phyloP scores from a whole-genome alignment of 1,284 basidiomycete species.

The Moesziomyces sp. region DNA sequence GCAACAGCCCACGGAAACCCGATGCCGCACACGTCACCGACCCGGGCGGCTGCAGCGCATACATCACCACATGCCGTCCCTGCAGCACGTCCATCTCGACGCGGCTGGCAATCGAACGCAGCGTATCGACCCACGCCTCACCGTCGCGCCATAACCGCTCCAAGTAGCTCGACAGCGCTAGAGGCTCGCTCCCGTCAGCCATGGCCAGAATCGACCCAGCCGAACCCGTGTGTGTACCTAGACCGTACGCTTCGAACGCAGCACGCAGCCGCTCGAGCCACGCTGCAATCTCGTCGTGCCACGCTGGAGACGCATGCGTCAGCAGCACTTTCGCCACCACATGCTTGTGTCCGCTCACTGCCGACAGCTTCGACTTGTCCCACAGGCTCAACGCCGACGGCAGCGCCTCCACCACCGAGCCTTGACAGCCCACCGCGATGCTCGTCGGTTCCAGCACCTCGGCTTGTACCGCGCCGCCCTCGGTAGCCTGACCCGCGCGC shows the following conservation, averaged over 20 bases:
- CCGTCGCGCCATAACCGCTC: constrained; percentile 30
- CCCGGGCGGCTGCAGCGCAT: constrained; percentile 34
- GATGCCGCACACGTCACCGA: constrained; percentile 12
- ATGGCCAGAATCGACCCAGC: constrained; percentile 31
- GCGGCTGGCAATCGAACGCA: constrained; percentile 40
- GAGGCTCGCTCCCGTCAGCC: constrained; percentile 27
- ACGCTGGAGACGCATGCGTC: constrained; percentile 31
- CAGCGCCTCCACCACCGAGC: constrained; percentile 39
- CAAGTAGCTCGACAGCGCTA: constrained; percentile 38
- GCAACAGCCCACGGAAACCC: constrained; percentile 31
- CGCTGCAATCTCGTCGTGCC: constrained; percentile 41
- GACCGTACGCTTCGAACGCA: constrained; percentile 42
- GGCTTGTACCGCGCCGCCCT: neutral
- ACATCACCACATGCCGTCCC: constrained; percentile 51
- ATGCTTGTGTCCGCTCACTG: constrained; percentile 53
- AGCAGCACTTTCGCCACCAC: constrained; percentile 52
- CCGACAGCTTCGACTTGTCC: constrained; percentile 59
- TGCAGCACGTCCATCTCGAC: constrained; percentile 29
- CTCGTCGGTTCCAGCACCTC: constrained; percentile 49
- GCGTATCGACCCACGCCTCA: constrained; percentile 46
- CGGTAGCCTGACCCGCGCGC: neutral
- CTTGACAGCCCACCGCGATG: constrained; percentile 54
- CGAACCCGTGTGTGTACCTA: constrained; percentile 42
- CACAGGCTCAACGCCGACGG: constrained; percentile 56
- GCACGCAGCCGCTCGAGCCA: constrained; percentile 47